Base-by-base conservation (phyloP, 805 yeast genomes). In the Teunomyces barrocoloradensis region DNA sequence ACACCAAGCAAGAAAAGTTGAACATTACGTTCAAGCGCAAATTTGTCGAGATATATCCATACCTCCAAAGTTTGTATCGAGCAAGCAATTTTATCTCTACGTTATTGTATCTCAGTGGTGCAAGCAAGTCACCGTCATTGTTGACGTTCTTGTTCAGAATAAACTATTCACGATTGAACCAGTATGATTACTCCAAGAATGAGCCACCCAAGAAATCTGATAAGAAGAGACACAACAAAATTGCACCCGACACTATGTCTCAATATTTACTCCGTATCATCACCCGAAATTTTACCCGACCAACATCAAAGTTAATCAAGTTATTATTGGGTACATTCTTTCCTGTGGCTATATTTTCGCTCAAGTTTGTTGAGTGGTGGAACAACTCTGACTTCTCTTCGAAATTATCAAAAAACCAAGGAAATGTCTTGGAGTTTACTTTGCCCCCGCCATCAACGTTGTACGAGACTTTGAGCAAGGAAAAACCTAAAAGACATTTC, bases 361-460 rank as follows among this genome's bases (percentile, higher is more conserved):
- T 91, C 50, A 89, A 89, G 66, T 88, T 91, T 56, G 73, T 89
- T 30, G 97, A 91, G 64, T 91, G 97, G 97, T 91, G 96, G 95
- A 81, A 82, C 51, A 79, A 87, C 21, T 82, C 90, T 12, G 89
- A 86, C 50, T 79, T 89, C 59, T 81, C 88, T 3, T 65, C 78
- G 3, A 79, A 80, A 58, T 58, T 85, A 49, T 74, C 80, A 20
- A 78, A 77, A 47, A 75, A 73, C 41, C 70, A 70, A 43, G 71
- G 75, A 10, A 72, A 74, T 46, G 61, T 64, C 9, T 60, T 80
- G 23, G 82, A 81, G 41, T 67, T 66, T 43, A 71, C 72, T 2
- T 65, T 82, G 12, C 84, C 84, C 2, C 73, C 79, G 2, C 82
- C 78, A 9, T 63, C 73, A 2, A 52, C 63, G 10, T 48, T 69